Base-by-base conservation (phyloP, 805 yeast genomes). In the Pichia paraexigua region DNA sequence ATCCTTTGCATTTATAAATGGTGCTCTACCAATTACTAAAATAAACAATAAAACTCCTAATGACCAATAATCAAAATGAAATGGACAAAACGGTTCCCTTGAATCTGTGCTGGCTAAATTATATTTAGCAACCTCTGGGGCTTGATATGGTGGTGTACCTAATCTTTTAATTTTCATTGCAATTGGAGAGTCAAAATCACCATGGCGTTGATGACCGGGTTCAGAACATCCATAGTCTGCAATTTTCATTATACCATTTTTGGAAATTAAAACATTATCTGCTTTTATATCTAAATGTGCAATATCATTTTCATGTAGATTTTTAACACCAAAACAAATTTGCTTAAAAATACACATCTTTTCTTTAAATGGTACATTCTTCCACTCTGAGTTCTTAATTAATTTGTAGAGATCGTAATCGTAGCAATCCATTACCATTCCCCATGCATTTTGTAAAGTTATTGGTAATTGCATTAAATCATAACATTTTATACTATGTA, bases 61-160 rank as follows among this genome's bases (percentile, higher is more conserved):
- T 1, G 87, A 80, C 86, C 90, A 86, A 61, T 73, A 69, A 67
- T 86, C 95, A 73, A 85, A 78, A 54, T 75, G 74, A 59, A 79
- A 81, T 0, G 90, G 85, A 61, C 84, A 65, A 51, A 79, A 66
- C 58, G 63, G 47, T 46, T 45, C 58, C 47, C 62, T 60, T 60
- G 53, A 65, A 48, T 39, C 48, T 18, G 46, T 46, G 28, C 56
- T 53, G 30, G 55, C 63, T 61, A 49, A 70, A 76, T 53, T 71
- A 73, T 55, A 69, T 27, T 68, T 63, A 77, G 80, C 76, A 17
- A 85, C 87, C 65, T 86, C 94, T 1, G 95, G 94, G 5, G 92
- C 81, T 13, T 84, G 79, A 64, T 84, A 86, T 1, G 94, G 94
- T 4, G 94, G 88, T 1, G 91, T 84, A 2, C 95, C 94, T 43